These are phyloP conservation scores for Hortiboletus rubellus DNA, from an alignment of 1,284 basidiomycete species.

Conservation along the genomic window DNA sequence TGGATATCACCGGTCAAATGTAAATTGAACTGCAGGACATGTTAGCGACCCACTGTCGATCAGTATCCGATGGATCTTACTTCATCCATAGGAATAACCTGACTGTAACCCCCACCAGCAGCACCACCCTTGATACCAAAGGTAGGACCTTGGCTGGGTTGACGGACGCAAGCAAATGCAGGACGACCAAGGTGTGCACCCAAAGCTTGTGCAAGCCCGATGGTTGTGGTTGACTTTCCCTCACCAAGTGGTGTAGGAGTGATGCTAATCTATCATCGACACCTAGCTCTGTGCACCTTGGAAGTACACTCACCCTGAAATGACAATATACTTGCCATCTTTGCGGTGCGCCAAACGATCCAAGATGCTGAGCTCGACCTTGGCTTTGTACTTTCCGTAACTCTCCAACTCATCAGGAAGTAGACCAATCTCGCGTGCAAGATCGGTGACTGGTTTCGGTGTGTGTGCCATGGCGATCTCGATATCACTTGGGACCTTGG, in stretches of 20 bases:
- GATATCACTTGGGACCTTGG: conserved; percentile 94
- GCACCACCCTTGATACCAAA: conserved; percentile 99
- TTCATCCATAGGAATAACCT: conserved; percentile 99
- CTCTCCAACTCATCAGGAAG: conserved; percentile 87
- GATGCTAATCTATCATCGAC: conserved; percentile 57
- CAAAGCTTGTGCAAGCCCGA: conserved; percentile 95
- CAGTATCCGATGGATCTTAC: conserved; percentile 43
- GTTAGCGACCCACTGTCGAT: conserved; percentile 4
- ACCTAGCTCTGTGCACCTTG: background rate
- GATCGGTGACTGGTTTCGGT: conserved; percentile 83
- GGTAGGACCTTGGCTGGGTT: conserved; percentile 97
- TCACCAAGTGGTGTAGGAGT: conserved; percentile 98
- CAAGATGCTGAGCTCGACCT: conserved; percentile 90
- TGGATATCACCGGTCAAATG: conserved; percentile 99
- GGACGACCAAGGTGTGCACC: conserved; percentile 93
- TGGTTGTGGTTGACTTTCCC: conserved; percentile 98
- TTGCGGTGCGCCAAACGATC: conserved; percentile 84
- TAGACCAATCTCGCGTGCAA: conserved; percentile 90
- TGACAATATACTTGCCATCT: conserved; percentile 96
- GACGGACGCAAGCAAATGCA: conserved; percentile 97
- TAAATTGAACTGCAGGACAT: conserved; percentile 74
- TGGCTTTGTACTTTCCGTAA: conserved; percentile 97
- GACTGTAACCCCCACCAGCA: conserved; percentile 97
- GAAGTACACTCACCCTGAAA: conserved; percentile 70
- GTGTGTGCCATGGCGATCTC: conserved; percentile 95